Evolutionary conservation across 2,329 filamentous ascomycete genomes (phyloP).

Genomic region (Neocucurbitaria cava): DNA sequence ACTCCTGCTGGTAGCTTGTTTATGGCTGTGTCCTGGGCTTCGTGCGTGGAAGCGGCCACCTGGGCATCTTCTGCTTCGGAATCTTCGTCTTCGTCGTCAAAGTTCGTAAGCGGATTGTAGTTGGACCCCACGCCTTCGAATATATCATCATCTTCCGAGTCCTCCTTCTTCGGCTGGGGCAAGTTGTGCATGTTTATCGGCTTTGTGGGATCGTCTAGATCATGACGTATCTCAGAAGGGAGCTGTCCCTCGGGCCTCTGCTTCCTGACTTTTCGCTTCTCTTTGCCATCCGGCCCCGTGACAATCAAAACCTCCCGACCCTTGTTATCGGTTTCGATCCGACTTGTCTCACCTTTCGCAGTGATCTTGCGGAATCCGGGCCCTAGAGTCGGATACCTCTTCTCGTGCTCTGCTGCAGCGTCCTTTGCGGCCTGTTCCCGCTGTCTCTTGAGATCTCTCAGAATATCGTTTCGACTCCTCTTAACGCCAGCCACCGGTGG

Average conservation of each 20-base stretch:
- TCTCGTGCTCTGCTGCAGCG: constrained; percentile 51
- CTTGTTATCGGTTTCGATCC: constrained; percentile 63
- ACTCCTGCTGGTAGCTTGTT: background rate
- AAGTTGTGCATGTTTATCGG: constrained; percentile 50
- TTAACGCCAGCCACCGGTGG: constrained; percentile 57
- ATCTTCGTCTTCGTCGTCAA: constrained; percentile 54
- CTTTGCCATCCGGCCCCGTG: constrained; percentile 65
- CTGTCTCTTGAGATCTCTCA: constrained; percentile 65
- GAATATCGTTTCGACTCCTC: constrained; percentile 64
- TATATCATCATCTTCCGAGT: constrained; percentile 65
- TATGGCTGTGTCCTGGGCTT: background rate
- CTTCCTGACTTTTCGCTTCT: constrained; percentile 68
- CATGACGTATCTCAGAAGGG: constrained; percentile 47
- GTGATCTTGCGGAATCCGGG: constrained; percentile 63
- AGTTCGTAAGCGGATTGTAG: constrained; percentile 65
- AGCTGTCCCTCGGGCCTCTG: constrained; percentile 47
- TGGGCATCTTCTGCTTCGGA: constrained; percentile 12
- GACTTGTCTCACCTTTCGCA: constrained; percentile 57
- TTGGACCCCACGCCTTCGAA: constrained; percentile 66
- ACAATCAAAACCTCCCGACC: constrained; percentile 66
- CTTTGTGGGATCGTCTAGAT: constrained; percentile 54
- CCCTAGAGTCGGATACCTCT: constrained; percentile 56
- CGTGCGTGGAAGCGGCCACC: background rate
- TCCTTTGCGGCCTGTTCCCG: constrained; percentile 54
- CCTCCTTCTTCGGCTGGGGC: constrained; percentile 49